Evolutionary conservation across 2,329 filamentous ascomycete genomes (phyloP).

Genomic region (Xylariaceae sp.): DNA sequence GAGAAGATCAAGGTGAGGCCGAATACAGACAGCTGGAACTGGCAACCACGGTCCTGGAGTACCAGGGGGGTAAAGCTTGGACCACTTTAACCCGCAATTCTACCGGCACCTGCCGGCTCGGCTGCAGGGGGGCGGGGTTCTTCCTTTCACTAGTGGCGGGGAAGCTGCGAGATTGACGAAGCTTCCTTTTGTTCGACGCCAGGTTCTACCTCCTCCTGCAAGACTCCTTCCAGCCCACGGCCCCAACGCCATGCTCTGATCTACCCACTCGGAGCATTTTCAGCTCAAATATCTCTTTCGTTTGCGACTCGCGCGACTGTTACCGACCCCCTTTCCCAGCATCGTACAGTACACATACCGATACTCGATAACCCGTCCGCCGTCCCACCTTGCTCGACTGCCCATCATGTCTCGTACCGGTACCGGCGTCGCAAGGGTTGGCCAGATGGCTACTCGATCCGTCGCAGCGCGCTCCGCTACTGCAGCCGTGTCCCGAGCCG

Average conservation of each 20-base stretch:
- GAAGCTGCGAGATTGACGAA: slow-evolving; percentile 2
- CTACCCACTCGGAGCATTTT: background rate
- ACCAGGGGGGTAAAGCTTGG: too few relatives aligned
- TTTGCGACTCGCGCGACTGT: background rate
- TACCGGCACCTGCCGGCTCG: too few relatives aligned
- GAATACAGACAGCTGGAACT: too few relatives aligned
- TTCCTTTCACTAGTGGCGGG: too few relatives aligned
- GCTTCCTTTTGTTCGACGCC: background rate
- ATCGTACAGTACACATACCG: background rate
- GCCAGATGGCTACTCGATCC: slow-evolving; percentile 29
- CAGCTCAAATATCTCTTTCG: background rate
- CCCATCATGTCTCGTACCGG: slow-evolving; percentile 23
- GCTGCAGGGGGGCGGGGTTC: too few relatives aligned
- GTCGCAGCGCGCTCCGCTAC: slow-evolving; percentile 14
- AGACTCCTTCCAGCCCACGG: background rate
- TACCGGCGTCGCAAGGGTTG: slow-evolving; percentile 27
- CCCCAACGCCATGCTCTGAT: background rate
- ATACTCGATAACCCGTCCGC: background rate
- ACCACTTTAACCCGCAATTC: too few relatives aligned
- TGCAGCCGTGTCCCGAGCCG: slow-evolving; percentile 14
- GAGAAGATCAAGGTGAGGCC: too few relatives aligned
- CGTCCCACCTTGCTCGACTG: too few relatives aligned
- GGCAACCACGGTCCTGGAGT: too few relatives aligned
- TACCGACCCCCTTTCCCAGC: background rate
- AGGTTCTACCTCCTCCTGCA: background rate